A percentile compares a stretch with the other conserved stretches of the same genome.
These are phyloP conservation scores for Paspalum notatum DNA, from an alignment of 176 grass and related monocot genomes.

Conservation along the genomic window DNA sequence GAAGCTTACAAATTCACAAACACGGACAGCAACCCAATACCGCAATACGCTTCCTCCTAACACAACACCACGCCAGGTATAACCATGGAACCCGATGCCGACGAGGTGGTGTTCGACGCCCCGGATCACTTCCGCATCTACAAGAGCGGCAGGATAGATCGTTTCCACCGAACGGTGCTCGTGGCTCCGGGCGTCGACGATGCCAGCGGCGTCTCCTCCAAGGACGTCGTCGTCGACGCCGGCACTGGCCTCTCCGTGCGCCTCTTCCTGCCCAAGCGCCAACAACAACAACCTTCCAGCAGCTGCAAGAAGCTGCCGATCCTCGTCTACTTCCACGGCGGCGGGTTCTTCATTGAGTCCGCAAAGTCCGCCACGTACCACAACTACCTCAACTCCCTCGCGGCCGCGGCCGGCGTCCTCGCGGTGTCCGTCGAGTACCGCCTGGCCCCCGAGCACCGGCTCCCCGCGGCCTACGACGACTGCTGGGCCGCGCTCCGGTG, in stretches of 20 bases:
- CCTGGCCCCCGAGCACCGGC: slow-evolving; percentile 57
- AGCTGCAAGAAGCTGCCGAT: slow-evolving; percentile 43
- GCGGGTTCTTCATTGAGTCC: slow-evolving; percentile 46
- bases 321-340: slow-evolving; percentile 58
- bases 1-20: not conserved
- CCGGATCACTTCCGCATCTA: slow-evolving; percentile 45
- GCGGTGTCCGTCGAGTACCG: slow-evolving; percentile 54
- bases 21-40: not conserved
- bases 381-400: slow-evolving; percentile 38
- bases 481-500: slow-evolving; percentile 51
- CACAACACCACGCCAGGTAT: not conserved
- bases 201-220: slow-evolving; percentile 56
- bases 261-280: slow-evolving; percentile 51
- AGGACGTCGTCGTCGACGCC: slow-evolving; percentile 64
- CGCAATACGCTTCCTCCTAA: no score
- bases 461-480: slow-evolving; percentile 64
- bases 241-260: slow-evolving; percentile 49
- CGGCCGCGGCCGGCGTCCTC: slow-evolving; percentile 44
- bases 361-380: slow-evolving; percentile 38
- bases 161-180: slow-evolving; percentile 7
- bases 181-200: slow-evolving; percentile 33
- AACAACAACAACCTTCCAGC: not conserved
- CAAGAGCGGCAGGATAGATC: slow-evolving; percentile 28
- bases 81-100: slow-evolving; percentile 4
- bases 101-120: slow-evolving; percentile 41